A percentile compares a stretch with the other conserved stretches of the same genome.
These are phyloP conservation scores for Tuctoria greenei DNA, from an alignment of 176 grass and related monocot genomes.

Conservation along the genomic window DNA sequence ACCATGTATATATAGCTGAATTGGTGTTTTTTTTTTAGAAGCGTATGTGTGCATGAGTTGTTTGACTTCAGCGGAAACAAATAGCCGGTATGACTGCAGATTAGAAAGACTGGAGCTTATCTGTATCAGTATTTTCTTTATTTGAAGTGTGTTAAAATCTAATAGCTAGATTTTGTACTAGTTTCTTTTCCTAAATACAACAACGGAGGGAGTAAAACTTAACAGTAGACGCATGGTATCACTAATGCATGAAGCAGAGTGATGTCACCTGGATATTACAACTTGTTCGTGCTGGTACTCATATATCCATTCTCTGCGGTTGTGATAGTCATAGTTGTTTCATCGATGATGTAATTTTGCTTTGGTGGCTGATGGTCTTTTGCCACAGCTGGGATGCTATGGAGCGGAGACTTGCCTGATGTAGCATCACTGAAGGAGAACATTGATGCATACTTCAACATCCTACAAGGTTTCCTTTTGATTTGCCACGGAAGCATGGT, in stretches of 20 bases:
- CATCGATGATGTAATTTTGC: neutral
- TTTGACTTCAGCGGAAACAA: neutral
- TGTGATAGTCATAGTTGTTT: neutral
- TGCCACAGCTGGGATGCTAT: constrained; percentile 85
- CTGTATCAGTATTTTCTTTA: too few relatives aligned
- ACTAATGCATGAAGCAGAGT: too few relatives aligned
- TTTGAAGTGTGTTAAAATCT: too few relatives aligned
- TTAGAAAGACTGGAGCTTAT: neutral
- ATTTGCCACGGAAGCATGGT: constrained; percentile 73
- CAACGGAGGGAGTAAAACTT: neutral
- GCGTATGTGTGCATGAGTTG: neutral
- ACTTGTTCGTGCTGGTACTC: constrained; percentile 6
- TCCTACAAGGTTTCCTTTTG: constrained; percentile 86
- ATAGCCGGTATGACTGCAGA: neutral
- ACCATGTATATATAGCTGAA: neutral
- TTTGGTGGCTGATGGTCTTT: constrained; percentile 19
- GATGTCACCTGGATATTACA: neutral
- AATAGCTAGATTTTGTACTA: neutral
- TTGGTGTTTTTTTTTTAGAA: neutral
- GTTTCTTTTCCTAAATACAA: neutral
- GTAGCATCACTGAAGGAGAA: constrained; percentile 72
- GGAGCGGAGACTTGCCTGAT: constrained; percentile 71
- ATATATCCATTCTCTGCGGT: neutral
- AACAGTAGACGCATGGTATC: neutral
- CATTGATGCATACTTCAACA: constrained; percentile 71